These are phyloP conservation scores for Iris pallida DNA, from an alignment of 116 monocot genomes.

Conservation along the genomic window DNA sequence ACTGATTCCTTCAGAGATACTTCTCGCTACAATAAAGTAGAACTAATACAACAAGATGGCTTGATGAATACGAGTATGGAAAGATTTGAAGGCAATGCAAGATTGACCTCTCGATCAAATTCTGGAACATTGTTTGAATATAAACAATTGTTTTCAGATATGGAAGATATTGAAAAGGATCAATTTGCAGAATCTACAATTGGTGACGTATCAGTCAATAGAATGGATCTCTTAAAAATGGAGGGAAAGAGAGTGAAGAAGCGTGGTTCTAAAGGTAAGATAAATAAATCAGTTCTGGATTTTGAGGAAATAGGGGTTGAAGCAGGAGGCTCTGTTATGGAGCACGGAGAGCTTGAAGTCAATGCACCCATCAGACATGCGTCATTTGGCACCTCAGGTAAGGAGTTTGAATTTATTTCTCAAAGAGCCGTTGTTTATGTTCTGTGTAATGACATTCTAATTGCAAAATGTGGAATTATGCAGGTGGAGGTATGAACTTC, in stretches of 20 bases:
- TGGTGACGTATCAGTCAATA: constrained; percentile 13
- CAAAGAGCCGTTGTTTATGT: neutral
- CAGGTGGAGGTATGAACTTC: constrained; percentile 30
- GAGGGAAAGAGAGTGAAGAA: constrained; percentile 23
- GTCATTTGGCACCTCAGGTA: constrained; percentile 36
- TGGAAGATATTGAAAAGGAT: constrained; percentile 16
- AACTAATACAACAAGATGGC: constrained; percentile 13
- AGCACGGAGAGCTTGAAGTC: constrained; percentile 21
- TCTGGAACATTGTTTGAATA: constrained; percentile 30
- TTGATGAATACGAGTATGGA: constrained; percentile 17
- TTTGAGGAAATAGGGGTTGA: constrained; percentile 8
- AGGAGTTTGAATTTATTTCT: neutral
- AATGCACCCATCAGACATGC: constrained; percentile 29
- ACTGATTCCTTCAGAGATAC: constrained; percentile 12
- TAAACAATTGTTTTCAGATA: constrained; percentile 23
- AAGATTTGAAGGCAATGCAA: constrained; percentile 19
- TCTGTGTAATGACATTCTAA: constrained; percentile 1
- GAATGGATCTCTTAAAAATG: constrained; percentile 22
- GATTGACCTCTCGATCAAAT: constrained; percentile 15
- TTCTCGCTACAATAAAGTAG: constrained; percentile 9
- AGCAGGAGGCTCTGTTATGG: constrained; percentile 12
- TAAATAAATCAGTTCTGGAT: constrained; percentile 2
- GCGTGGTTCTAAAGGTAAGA: constrained; percentile 20
- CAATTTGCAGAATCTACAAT: constrained; percentile 3
- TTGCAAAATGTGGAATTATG: constrained; percentile 4